Evolutionary conservation across 2,329 filamentous ascomycete genomes (phyloP).

Genomic region (Coniochaeta sp.): DNA sequence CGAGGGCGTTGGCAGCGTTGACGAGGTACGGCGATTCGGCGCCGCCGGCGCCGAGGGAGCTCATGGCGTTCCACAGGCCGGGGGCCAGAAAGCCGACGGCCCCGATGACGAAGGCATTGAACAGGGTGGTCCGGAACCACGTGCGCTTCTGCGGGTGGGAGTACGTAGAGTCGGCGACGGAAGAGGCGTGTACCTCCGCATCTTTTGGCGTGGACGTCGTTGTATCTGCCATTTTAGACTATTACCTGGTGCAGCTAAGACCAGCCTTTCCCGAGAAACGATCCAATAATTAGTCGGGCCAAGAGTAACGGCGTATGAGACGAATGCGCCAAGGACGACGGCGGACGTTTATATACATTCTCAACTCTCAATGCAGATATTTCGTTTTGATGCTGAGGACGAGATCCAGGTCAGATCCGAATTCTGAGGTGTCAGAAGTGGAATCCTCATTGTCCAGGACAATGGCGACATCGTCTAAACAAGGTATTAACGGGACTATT

Average conservation of each 20-base stretch:
- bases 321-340: background rate
- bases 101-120: constrained; percentile 64
- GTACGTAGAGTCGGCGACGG: background rate
- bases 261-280: background rate
- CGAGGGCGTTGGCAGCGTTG: constrained; percentile 63
- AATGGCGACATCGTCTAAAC: background rate
- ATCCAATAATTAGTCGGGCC: background rate
- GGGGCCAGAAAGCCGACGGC: constrained; percentile 64
- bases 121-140: constrained; percentile 67
- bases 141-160: constrained; percentile 28
- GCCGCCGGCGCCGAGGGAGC: constrained; percentile 63
- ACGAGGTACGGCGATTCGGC: constrained; percentile 57
- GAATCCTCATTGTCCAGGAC: background rate
- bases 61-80: constrained; percentile 68
- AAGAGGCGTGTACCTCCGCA: background rate
- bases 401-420: background rate
- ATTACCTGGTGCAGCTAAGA: background rate
- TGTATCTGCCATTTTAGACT: background rate
- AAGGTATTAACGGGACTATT: background rate
- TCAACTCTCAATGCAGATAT: background rate
- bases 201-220: background rate
- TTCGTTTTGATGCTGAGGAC: no score
- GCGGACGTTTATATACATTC: background rate
- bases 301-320: background rate
- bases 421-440: background rate